These are phyloP conservation scores for Ogataea zsoltii DNA, from an alignment of 805 yeast species.

Conservation along the genomic window DNA sequence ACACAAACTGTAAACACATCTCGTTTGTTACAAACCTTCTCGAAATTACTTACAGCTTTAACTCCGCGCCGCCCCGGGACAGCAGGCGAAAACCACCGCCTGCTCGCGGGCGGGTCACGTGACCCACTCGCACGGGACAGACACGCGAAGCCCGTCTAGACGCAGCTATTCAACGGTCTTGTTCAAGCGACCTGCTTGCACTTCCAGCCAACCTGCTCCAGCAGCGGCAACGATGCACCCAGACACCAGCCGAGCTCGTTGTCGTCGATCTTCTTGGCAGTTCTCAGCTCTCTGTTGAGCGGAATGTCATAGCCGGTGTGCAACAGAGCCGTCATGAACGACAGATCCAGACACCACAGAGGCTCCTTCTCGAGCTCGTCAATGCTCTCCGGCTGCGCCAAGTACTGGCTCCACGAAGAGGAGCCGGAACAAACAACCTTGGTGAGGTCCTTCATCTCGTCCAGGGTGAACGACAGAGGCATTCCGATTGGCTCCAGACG, in stretches of 20 bases:
- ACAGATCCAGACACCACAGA: slow-evolving; percentile 90
- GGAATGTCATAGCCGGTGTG: slow-evolving; percentile 98
- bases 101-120: too few relatives aligned
- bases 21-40: too few relatives aligned
- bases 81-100: too few relatives aligned
- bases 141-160: too few relatives aligned
- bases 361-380: slow-evolving; percentile 74
- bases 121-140: too few relatives aligned
- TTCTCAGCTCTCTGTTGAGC: slow-evolving; percentile 80
- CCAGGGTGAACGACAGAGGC: slow-evolving; percentile 85
- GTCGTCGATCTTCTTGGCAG: slow-evolving; percentile 84
- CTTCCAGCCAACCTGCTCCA: slow-evolving; percentile 73
- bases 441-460: slow-evolving; percentile 81
- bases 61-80: too few relatives aligned
- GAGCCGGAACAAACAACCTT: slow-evolving; percentile 84
- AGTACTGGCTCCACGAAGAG: slow-evolving; percentile 65
- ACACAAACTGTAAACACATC: too few relatives aligned
- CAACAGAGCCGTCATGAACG: slow-evolving; percentile 84
- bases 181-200: slow-evolving; percentile 45
- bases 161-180: too few relatives aligned
- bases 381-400: slow-evolving; percentile 67
- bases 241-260: slow-evolving; percentile 98
- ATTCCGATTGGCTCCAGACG: slow-evolving; percentile 92
- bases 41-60: too few relatives aligned
- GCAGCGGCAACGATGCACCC: slow-evolving; percentile 92